phyloP scores from a whole-genome alignment of 371 early-diverging fungal species.

The Mortierella polycephala region DNA sequence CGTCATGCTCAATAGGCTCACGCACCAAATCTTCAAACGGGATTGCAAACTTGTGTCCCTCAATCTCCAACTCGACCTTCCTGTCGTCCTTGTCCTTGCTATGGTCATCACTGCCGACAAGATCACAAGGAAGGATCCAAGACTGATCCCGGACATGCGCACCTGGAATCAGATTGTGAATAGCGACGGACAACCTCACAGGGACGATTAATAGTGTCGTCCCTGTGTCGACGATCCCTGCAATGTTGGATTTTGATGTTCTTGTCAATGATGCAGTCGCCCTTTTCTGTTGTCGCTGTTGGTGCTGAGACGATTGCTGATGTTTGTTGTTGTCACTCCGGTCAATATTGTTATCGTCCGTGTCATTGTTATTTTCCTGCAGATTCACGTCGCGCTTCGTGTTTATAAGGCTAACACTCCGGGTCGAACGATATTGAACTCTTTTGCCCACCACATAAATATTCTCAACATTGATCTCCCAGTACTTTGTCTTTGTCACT shows the following conservation, averaged over 20 bases:
- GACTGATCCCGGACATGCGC: constrained; percentile 39
- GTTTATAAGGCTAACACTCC: neutral
- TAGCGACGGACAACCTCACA: constrained; percentile 51
- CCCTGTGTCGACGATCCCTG: constrained; percentile 68
- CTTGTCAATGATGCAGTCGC: neutral
- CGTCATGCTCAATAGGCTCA: constrained; percentile 17
- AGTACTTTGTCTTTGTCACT: constrained; percentile 53
- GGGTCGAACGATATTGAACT: neutral
- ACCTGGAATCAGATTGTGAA: constrained; percentile 54
- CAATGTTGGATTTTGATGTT: neutral
- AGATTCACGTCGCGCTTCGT: too few species aligned
- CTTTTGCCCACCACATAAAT: constrained; percentile 5
- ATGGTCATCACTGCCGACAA: constrained; percentile 25
- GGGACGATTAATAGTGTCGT: constrained; percentile 65
- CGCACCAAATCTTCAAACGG: constrained; percentile 57
- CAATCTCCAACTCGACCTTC: constrained; percentile 45
- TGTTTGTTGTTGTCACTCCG: too few species aligned
- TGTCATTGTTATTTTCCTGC: too few species aligned
- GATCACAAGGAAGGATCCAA: constrained; percentile 56
- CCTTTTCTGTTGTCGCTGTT: neutral
- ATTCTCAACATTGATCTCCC: constrained; percentile 58
- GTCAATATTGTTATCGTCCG: too few species aligned
- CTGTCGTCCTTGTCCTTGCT: constrained; percentile 27
- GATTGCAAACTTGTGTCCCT: constrained; percentile 53
- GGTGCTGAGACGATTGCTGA: constrained; percentile 1